Conservation (phyloP, 352 stramenopile genomes). For the Globisporangium acanthophoron region DNA sequence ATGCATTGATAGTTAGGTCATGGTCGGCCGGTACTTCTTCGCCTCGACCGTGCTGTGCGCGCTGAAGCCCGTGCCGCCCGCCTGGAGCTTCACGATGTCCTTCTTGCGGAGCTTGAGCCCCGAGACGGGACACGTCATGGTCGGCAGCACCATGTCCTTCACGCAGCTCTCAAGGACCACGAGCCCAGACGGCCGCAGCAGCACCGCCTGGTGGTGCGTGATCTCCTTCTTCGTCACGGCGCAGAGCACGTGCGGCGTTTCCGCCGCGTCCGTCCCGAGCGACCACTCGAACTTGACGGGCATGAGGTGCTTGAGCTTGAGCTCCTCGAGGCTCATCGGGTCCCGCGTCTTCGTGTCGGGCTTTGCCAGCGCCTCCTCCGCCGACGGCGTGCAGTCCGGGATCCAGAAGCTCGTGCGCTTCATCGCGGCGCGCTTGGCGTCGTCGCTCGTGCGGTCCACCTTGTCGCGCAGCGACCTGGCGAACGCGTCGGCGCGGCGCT, state of each 20-base stretch:
- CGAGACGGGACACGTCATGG: constrained; percentile 81
- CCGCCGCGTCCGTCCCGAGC: constrained; percentile 10
- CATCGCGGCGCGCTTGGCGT: constrained; percentile 71
- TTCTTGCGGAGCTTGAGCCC: constrained; percentile 85
- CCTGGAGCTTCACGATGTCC: constrained; percentile 76
- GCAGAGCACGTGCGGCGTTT: constrained; percentile 44
- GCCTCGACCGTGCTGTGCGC: constrained; percentile 83
- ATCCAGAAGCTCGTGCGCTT: constrained; percentile 86
- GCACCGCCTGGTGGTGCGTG: constrained; percentile 67
- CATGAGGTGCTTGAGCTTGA: constrained; percentile 88
- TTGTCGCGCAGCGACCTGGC: constrained; percentile 62
- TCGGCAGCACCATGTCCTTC: constrained; percentile 79
- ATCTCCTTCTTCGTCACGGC: constrained; percentile 82
- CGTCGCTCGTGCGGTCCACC: constrained; percentile 65
- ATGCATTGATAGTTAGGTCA: constrained; percentile 49
- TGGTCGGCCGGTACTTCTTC: constrained; percentile 82
- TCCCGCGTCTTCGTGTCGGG: constrained; percentile 74
- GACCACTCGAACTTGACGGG: constrained; percentile 81
- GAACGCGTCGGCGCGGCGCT: background rate
- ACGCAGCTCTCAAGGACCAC: constrained; percentile 78
- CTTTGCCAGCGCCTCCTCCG: constrained; percentile 39
- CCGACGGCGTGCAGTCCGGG: constrained; percentile 67
- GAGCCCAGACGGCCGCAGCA: constrained; percentile 72
- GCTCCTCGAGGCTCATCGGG: constrained; percentile 75
- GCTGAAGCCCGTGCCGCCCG: constrained; percentile 72